Evolutionary conservation across 2,329 filamentous ascomycete genomes (phyloP).

Genomic region (Fusarium brevicatenulatum): DNA sequence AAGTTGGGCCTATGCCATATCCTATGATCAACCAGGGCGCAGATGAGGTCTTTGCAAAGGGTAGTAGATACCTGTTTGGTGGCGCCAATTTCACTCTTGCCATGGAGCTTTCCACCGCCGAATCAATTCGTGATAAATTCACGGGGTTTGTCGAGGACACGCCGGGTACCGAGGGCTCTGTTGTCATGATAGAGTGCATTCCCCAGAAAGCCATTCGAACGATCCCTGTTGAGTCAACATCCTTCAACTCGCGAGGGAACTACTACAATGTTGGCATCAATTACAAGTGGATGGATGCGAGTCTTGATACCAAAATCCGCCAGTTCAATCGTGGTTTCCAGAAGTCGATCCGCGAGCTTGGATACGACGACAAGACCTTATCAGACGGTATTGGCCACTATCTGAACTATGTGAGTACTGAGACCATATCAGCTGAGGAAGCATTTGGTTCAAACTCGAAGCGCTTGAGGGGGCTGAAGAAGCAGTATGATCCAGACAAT

Average conservation of each 20-base stretch:
- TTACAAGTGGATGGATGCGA: conserved; percentile 31
- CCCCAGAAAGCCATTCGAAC: conserved; percentile 21
- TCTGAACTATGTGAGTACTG: conserved; percentile 32
- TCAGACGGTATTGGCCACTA: conserved; percentile 35
- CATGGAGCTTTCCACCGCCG: conserved; percentile 42
- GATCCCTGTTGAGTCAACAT: conserved; percentile 31
- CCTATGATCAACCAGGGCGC: conserved; percentile 51
- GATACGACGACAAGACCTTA: conserved; percentile 33
- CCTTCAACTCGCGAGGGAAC: conserved; percentile 41
- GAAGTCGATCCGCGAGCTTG: conserved; percentile 27
- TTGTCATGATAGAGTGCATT: conserved; percentile 35
- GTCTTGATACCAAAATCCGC: conserved; percentile 31
- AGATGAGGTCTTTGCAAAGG: conserved; percentile 51
- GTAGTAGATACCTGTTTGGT: conserved; percentile 53
- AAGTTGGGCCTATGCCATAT: conserved; percentile 54
- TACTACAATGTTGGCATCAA: conserved; percentile 37
- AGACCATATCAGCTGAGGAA: conserved; percentile 28
- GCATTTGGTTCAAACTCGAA: conserved; percentile 34
- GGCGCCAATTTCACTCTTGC: conserved; percentile 57
- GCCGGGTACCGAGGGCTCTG: conserved; percentile 21
- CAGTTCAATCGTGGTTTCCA: conserved; percentile 38
- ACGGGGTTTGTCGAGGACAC: conserved; percentile 24
- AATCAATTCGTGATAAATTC: conserved; percentile 33
- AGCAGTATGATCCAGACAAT: conserved; percentile 34
- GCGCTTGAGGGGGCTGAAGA: conserved; percentile 31